phyloP scores from a whole-genome alignment of 176 grass and related monocot genomes.

The Oryza meridionalis region DNA sequence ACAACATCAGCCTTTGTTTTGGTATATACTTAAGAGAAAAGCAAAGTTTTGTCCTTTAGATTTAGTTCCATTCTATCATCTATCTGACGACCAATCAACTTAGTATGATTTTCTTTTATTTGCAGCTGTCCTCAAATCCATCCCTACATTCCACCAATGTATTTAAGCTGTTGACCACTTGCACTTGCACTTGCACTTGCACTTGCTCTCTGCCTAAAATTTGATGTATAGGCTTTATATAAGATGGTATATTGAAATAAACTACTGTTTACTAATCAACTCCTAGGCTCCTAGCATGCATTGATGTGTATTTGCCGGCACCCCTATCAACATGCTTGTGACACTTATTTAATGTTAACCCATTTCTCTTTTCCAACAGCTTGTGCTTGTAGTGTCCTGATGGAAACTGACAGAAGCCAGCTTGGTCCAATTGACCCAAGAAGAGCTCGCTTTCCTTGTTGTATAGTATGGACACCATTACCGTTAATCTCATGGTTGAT shows the following conservation, averaged over 20 bases:
- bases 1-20: not conserved
- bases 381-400: constrained; percentile 34
- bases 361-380: not conserved
- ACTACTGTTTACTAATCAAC: not conserved
- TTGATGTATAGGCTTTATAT: not conserved
- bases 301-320: constrained; percentile 11
- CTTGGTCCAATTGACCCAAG: constrained; percentile 64
- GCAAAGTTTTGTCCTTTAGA: not conserved
- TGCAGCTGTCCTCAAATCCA: not conserved
- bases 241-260: not conserved
- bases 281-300: not conserved
- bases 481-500: constrained; percentile 92
- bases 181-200: too few species aligned
- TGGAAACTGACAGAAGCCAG: constrained; percentile 49
- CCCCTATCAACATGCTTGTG: not conserved
- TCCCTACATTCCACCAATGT: not conserved
- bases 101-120: not conserved
- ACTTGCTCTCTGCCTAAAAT: constrained; percentile 2
- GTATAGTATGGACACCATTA: constrained; percentile 92
- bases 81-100: not conserved
- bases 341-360: not conserved
- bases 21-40: not conserved
- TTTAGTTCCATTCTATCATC: not conserved
- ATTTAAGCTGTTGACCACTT: not conserved
- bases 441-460: constrained; percentile 85